Evolutionary conservation across 1,284 basidiomycete species (phyloP).

Genomic region (Cerrena zonata): DNA sequence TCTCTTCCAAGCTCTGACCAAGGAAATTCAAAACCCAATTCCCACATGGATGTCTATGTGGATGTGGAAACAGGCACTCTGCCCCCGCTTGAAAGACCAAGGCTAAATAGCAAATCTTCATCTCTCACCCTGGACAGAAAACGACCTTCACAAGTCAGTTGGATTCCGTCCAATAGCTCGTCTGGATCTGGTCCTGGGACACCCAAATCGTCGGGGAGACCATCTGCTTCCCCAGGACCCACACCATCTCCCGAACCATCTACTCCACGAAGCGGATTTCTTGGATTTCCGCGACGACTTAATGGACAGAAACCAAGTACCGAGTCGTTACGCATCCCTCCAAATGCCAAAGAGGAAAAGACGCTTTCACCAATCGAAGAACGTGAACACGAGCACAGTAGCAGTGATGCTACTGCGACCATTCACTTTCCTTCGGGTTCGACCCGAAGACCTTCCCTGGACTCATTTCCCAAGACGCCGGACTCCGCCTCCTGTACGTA

Average conservation of each 20-base stretch:
- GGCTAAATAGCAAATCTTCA: slow-evolving; percentile 15
- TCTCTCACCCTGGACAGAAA: slow-evolving; percentile 15
- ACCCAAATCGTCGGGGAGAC: slow-evolving; percentile 13
- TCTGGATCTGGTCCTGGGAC: slow-evolving; percentile 15
- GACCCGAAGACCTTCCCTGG: slow-evolving; percentile 19
- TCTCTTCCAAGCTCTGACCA: not conserved
- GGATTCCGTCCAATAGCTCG: slow-evolving; percentile 19
- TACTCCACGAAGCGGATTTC: slow-evolving; percentile 11
- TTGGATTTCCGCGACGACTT: slow-evolving; percentile 7
- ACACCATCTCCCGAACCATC: slow-evolving; percentile 14
- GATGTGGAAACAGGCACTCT: too few species aligned
- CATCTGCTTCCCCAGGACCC: too few species aligned
- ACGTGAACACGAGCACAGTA: slow-evolving; percentile 8
- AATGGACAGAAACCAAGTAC: slow-evolving; percentile 21
- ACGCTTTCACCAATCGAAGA: slow-evolving; percentile 26
- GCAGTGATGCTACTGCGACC: not conserved
- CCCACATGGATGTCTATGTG: not conserved
- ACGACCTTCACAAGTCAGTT: slow-evolving; percentile 24
- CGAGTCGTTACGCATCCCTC: slow-evolving; percentile 17
- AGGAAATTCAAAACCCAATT: not conserved
- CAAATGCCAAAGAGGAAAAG: slow-evolving; percentile 20
- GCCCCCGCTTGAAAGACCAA: not conserved
- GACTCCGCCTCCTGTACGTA: slow-evolving; percentile 23
- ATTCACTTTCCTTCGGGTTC: slow-evolving; percentile 16
- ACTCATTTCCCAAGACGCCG: slow-evolving; percentile 27